Evolutionary conservation across 1,284 basidiomycete genomes (phyloP).

Genomic region (Vanrija sp.): DNA sequence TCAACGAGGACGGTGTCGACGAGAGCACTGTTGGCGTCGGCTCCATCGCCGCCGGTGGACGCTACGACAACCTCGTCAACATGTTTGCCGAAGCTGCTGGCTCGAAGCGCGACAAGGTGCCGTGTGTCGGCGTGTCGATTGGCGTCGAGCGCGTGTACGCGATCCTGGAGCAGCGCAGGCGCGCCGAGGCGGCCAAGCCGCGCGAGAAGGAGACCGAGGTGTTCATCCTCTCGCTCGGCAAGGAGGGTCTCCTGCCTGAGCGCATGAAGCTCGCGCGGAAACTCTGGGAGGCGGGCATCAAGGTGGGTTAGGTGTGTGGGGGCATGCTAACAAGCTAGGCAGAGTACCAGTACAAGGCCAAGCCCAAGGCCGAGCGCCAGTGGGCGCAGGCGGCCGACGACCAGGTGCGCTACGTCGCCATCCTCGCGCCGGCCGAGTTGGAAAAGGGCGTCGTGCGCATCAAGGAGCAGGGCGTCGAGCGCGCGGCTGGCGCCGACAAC

Average conservation of each 20-base stretch:
- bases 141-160: constrained; percentile 96
- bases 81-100: constrained; percentile 82
- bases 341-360: constrained; percentile 89
- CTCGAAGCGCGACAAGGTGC: constrained; percentile 58
- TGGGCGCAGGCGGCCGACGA: constrained; percentile 91
- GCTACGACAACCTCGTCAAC: constrained; percentile 96
- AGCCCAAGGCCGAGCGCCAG: constrained; percentile 80
- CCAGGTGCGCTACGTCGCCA: constrained; percentile 84
- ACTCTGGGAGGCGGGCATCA: constrained; percentile 82
- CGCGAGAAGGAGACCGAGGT: constrained; percentile 91
- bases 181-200: constrained; percentile 58
- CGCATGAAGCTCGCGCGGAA: constrained; percentile 77
- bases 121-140: constrained; percentile 90
- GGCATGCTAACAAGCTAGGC: constrained; percentile 55
- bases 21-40: constrained; percentile 92
- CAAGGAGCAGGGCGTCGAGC: constrained; percentile 83
- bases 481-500: constrained; percentile 59
- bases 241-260: constrained; percentile 67
- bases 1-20: constrained; percentile 79
- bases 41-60: constrained; percentile 93
- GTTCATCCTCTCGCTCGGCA: constrained; percentile 89
- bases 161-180: constrained; percentile 81
- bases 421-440: constrained; percentile 83
- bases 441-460: constrained; percentile 78
- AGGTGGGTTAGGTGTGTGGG: constrained; percentile 54